Percentiles rank a stretch among this genome's conserved stretches.
Evolutionary conservation across 164 flowering plant species (phyloP).

Genomic region (Hamamelis virginiana): DNA sequence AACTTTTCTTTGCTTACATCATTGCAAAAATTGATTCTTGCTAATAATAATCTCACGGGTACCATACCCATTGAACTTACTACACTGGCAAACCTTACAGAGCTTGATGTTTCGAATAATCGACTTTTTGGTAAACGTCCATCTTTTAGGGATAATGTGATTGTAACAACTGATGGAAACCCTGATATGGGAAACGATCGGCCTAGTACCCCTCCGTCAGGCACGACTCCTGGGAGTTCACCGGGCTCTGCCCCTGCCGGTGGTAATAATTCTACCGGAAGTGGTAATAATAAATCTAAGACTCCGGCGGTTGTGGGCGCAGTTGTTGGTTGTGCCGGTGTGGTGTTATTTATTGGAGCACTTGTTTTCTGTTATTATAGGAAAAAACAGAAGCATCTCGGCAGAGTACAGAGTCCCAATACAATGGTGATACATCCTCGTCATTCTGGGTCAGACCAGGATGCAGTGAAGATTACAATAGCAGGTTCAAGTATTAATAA

Average conservation of each 20-base stretch:
- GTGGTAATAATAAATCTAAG: slow-evolving; percentile 23
- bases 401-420: slow-evolving; percentile 54
- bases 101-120: slow-evolving; percentile 70
- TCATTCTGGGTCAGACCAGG: slow-evolving; percentile 59
- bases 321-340: slow-evolving; percentile 38
- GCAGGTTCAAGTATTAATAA: slow-evolving; percentile 43
- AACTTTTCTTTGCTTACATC: slow-evolving; percentile 38
- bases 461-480: slow-evolving; percentile 58
- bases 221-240: slow-evolving; percentile 21
- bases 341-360: slow-evolving; percentile 26
- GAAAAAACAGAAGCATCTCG: slow-evolving; percentile 33
- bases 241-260: slow-evolving; percentile 16
- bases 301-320: slow-evolving; percentile 40
- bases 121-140: slow-evolving; percentile 64
- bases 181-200: slow-evolving; percentile 51
- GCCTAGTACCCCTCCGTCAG: slow-evolving; percentile 4
- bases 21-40: slow-evolving; percentile 48
- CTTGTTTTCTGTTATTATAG: slow-evolving; percentile 36
- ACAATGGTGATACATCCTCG: slow-evolving; percentile 63
- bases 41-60: slow-evolving; percentile 63
- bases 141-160: slow-evolving; percentile 36
- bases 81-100: slow-evolving; percentile 34
- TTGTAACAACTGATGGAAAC: slow-evolving; percentile 45
- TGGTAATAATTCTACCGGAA: slow-evolving; percentile 2
- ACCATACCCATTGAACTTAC: slow-evolving; percentile 67